Evolutionary conservation across 2,329 filamentous ascomycete species (phyloP).

Genomic region (Epichloe coenophiala): DNA sequence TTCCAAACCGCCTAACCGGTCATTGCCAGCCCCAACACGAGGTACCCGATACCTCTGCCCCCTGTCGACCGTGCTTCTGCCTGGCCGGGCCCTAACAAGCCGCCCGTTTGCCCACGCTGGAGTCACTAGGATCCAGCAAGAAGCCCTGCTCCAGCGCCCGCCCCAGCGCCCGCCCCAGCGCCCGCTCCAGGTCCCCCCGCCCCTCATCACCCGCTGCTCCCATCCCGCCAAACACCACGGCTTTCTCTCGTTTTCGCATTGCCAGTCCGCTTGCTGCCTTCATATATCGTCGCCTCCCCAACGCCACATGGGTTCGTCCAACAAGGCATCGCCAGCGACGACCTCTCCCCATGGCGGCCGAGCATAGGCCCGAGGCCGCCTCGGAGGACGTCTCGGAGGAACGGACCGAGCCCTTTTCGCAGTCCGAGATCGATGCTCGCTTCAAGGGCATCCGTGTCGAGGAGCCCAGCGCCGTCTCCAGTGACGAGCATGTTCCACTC

Average conservation of each 20-base stretch:
- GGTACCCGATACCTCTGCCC: not conserved
- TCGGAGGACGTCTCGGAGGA: constrained; percentile 31
- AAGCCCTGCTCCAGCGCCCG: not conserved
- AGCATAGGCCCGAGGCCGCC: constrained; percentile 25
- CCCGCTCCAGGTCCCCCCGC: not conserved
- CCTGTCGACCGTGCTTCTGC: constrained; percentile 4
- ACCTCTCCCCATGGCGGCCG: constrained; percentile 26
- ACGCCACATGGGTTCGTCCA: constrained; percentile 1
- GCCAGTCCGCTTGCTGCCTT: constrained; percentile 1
- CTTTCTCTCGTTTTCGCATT: not conserved
- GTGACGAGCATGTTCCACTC: constrained; percentile 34
- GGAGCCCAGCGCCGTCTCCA: constrained; percentile 23
- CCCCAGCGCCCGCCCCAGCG: not conserved
- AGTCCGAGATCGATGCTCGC: constrained; percentile 40
- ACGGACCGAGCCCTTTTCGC: constrained; percentile 45
- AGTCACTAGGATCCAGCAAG: not conserved
- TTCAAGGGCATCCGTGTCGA: constrained; percentile 32
- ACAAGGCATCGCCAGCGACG: constrained; percentile 3
- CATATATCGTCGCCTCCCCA: constrained; percentile 1
- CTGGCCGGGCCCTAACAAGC: constrained; percentile 5
- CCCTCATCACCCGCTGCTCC: not conserved
- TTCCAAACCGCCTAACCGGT: too few relatives aligned
- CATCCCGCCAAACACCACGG: not conserved
- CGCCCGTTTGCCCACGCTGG: constrained; percentile 1
- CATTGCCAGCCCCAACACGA: not conserved